Evolutionary conservation across 2,329 filamentous ascomycete genomes (phyloP).

Genomic region (Alternaria viburni): DNA sequence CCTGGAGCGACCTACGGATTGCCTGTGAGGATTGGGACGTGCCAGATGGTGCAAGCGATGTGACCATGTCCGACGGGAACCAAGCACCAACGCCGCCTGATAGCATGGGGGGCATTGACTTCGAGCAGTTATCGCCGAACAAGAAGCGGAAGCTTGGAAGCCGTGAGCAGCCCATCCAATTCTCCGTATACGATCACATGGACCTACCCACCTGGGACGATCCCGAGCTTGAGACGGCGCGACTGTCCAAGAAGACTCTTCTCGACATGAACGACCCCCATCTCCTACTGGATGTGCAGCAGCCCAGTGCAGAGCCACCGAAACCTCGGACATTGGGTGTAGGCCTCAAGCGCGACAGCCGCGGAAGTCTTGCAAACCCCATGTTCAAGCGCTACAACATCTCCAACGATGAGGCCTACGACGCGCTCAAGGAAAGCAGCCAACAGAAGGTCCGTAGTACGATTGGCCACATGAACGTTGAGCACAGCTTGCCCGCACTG

Average conservation of each 20-base stretch:
- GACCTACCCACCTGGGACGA: slow-evolving; percentile 74
- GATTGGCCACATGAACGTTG: slow-evolving; percentile 87
- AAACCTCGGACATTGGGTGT: slow-evolving; percentile 56
- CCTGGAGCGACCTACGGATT: slow-evolving; percentile 79
- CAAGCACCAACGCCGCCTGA: slow-evolving; percentile 36
- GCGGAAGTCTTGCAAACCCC: slow-evolving; percentile 72
- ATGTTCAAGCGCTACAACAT: slow-evolving; percentile 88
- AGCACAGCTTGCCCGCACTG: slow-evolving; percentile 90
- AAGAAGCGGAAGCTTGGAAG: slow-evolving; percentile 70
- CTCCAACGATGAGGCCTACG: slow-evolving; percentile 95
- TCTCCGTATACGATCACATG: slow-evolving; percentile 47
- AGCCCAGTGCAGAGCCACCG: slow-evolving; percentile 68
- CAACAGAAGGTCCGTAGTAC: slow-evolving; percentile 95
- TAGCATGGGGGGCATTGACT: slow-evolving; percentile 33
- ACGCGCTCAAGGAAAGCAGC: slow-evolving; percentile 94
- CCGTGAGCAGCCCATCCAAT: slow-evolving; percentile 28
- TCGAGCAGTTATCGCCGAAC: slow-evolving; percentile 37
- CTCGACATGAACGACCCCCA: slow-evolving; percentile 89
- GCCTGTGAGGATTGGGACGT: slow-evolving; percentile 87
- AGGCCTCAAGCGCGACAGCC: slow-evolving; percentile 70
- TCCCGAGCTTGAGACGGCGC: slow-evolving; percentile 74
- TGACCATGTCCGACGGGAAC: slow-evolving; percentile 38
- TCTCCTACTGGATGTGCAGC: slow-evolving; percentile 80
- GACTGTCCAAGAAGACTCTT: slow-evolving; percentile 77
- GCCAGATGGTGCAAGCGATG: slow-evolving; percentile 47